Conservation (phyloP, 176 grass and related monocot genomes). For the Raddia guianensis region DNA sequence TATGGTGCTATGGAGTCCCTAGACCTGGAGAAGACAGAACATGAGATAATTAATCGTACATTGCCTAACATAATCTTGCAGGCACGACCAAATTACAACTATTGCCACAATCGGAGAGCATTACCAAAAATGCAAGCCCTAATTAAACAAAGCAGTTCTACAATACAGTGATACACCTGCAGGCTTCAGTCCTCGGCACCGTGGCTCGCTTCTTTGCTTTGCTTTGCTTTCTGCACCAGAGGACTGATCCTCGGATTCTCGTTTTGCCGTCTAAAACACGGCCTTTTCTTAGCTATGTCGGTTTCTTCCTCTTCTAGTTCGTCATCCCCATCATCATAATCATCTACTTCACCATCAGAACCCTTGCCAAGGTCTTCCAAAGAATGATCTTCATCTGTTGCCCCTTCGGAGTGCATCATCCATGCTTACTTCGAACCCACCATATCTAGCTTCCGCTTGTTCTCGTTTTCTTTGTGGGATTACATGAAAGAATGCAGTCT, state of each 20-base stretch:
- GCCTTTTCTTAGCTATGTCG: slow-evolving; percentile 49
- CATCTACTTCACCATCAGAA: slow-evolving; percentile 33
- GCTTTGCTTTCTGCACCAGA: slow-evolving; percentile 21
- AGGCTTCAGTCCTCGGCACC: slow-evolving; percentile 11
- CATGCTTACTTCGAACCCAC: slow-evolving; percentile 35
- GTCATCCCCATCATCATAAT: slow-evolving; percentile 18
- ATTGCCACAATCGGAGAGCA: neutral
- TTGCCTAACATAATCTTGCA: neutral
- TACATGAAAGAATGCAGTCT: slow-evolving; percentile 85
- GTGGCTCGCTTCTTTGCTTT: slow-evolving; percentile 28
- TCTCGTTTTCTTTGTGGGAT: slow-evolving; percentile 83
- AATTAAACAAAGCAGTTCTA: slow-evolving; percentile 16
- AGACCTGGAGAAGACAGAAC: neutral
- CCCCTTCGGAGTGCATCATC: neutral
- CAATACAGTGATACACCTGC: slow-evolving; percentile 1
- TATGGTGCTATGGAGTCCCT: no score
- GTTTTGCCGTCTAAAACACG: slow-evolving; percentile 50
- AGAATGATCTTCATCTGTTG: neutral
- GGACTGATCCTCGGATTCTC: slow-evolving; percentile 30
- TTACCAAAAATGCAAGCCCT: neutral
- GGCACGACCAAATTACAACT: neutral
- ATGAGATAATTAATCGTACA: neutral
- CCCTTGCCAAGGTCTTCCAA: slow-evolving; percentile 13
- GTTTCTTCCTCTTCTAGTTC: slow-evolving; percentile 40
- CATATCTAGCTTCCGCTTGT: slow-evolving; percentile 44